A percentile compares a stretch with the other conserved stretches of the same genome.
phyloP scores from a whole-genome alignment of 2,329 filamentous ascomycete species.

The Tricladium varicosporioides region DNA sequence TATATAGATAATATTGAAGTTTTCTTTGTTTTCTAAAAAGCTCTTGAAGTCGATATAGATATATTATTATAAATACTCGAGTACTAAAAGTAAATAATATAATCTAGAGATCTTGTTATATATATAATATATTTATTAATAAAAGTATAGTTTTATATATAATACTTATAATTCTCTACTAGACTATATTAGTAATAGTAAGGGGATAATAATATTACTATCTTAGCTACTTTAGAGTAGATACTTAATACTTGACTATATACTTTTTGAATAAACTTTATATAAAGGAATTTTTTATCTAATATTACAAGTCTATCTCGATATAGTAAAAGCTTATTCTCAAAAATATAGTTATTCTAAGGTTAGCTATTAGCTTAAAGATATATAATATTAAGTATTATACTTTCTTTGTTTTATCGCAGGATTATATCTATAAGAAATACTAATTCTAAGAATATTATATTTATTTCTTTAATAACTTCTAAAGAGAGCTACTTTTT shows the following conservation, averaged over 20 bases:
- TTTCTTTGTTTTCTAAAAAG: no score
- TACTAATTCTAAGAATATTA: no score
- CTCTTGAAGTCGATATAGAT: conserved; percentile 7
- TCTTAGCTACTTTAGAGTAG: conserved; percentile 3
- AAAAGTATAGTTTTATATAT: conserved; percentile 5
- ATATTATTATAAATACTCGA: background rate
- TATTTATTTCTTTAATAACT: background rate
- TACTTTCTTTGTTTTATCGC: background rate
- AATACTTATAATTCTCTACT: background rate
- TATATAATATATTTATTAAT: conserved; percentile 33
- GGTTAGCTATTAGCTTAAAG: no score
- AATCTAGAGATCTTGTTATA: conserved; percentile 5
- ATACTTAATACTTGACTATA: conserved; percentile 3
- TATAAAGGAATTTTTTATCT: background rate
- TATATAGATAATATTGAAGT: no score
- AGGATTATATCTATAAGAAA: no score
- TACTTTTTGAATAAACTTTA: background rate
- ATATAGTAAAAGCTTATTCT: background rate
- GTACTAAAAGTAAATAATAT: background rate
- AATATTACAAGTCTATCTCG: background rate
- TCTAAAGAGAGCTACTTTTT: background rate
- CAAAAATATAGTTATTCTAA: no score
- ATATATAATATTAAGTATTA: background rate
- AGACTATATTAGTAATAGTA: conserved; percentile 6
- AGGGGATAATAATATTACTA: background rate